These are phyloP conservation scores for Didymellaceae sp. DNA, from an alignment of 2,329 filamentous ascomycete species.

Conservation along the genomic window DNA sequence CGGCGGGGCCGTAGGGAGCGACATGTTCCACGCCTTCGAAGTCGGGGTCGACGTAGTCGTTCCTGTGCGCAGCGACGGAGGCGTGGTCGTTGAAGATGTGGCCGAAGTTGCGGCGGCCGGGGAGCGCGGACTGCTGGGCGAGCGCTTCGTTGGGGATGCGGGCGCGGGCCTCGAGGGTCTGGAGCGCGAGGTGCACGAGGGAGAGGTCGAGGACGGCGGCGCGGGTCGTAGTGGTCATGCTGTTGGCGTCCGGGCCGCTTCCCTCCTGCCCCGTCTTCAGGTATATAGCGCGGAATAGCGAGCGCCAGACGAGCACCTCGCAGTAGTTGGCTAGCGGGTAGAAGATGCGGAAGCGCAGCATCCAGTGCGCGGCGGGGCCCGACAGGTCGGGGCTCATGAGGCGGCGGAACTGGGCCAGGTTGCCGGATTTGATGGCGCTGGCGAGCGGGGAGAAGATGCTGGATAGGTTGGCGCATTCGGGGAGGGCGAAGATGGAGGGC, in stretches of 20 bases:
- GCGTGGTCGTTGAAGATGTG: conserved; percentile 59
- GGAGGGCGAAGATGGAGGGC: conserved; percentile 66
- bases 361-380: conserved; percentile 61
- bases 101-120: conserved; percentile 50
- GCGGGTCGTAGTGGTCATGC: conserved; percentile 38
- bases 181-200: conserved; percentile 69
- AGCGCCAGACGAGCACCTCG: conserved; percentile 83
- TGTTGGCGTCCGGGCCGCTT: conserved; percentile 63
- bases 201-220: conserved; percentile 78
- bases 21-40: conserved; percentile 49
- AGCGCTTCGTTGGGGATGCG: conserved; percentile 35
- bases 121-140: conserved; percentile 36
- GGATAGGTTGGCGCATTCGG: conserved; percentile 70
- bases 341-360: conserved; percentile 76
- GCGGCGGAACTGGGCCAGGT: conserved; percentile 75
- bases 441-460: conserved; percentile 77
- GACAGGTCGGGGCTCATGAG: conserved; percentile 61
- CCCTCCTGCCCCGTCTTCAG: conserved; percentile 77
- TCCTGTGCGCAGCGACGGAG: conserved; percentile 44
- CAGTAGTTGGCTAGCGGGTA: conserved; percentile 78
- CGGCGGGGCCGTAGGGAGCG: conserved; percentile 43
- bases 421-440: conserved; percentile 72
- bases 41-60: conserved; percentile 57
- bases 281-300: conserved; percentile 78
- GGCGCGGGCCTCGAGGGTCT: conserved; percentile 67